Conservation (phyloP, 1,284 basidiomycete species). For the Tilletiaria anomala region DNA sequence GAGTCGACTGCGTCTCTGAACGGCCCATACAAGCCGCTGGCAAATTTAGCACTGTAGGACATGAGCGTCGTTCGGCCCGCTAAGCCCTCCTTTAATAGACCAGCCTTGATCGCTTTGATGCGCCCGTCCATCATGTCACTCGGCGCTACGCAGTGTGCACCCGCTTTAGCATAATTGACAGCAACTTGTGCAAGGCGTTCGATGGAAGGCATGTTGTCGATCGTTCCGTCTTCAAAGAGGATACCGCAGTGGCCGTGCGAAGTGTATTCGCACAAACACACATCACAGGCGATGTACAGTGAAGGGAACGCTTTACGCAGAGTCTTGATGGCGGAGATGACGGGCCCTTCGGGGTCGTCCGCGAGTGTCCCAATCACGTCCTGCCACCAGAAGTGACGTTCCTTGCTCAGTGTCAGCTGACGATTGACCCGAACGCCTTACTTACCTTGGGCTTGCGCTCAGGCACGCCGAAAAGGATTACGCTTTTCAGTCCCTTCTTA, state of each 20-base stretch:
- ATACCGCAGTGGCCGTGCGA: conserved; percentile 94
- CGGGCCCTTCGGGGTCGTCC: conserved; percentile 77
- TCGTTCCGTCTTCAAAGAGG: conserved; percentile 57
- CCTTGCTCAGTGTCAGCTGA: neutral
- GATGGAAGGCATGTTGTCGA: conserved; percentile 47
- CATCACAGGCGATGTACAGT: conserved; percentile 65
- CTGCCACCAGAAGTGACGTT: conserved; percentile 42
- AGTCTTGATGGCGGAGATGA: conserved; percentile 73
- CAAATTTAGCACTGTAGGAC: conserved; percentile 98
- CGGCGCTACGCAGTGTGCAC: conserved; percentile 93
- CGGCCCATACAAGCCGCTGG: conserved; percentile 87
- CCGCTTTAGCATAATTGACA: conserved; percentile 77
- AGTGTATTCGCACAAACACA: conserved; percentile 99
- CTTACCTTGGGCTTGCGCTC: conserved; percentile 64
- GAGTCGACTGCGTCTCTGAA: conserved; percentile 97
- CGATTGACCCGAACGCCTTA: conserved; percentile 1
- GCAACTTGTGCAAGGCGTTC: conserved; percentile 80
- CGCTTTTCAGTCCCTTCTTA: conserved; percentile 72
- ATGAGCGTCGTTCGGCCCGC: conserved; percentile 61
- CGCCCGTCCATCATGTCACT: conserved; percentile 99
- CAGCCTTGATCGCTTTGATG: conserved; percentile 73
- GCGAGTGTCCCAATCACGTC: conserved; percentile 71
- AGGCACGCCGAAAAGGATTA: conserved; percentile 94
- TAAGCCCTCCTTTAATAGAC: conserved; percentile 66
- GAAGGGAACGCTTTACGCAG: conserved; percentile 62